Evolutionary conservation across 2,329 filamentous ascomycete species (phyloP), one percentile per base, ranked within the genome.

Genomic region (Lecanicillium sp.): DNA sequence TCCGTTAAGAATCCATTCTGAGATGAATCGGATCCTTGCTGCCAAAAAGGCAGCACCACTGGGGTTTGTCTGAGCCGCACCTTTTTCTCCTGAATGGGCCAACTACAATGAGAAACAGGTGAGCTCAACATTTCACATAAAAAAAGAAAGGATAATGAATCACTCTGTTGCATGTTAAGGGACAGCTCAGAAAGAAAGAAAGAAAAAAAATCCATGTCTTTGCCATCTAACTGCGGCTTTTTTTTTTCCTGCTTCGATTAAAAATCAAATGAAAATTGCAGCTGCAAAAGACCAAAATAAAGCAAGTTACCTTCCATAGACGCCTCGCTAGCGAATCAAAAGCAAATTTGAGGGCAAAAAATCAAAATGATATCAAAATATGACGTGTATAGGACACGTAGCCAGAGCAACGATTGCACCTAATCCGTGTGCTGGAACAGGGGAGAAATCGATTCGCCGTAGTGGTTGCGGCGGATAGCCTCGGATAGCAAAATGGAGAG

Each of bases 391-490:
- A 44, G 37, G 45, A 25, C 28, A 35, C 38, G 30, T 32, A 25
- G 22, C 11, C 22, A 13, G 18, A 18, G 25, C 28, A 33, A 20
- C 20, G 4, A 9, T n/a, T n/a, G n/a, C n/a, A 38, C 46, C 60
- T 64, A 76, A 57, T 81, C 71, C 48, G 75, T 74, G 49, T 82
- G 78, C 56, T 84, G 80, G 60, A 85, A 87, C 44, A 85, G 56
- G 25, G 68, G 69, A 45, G 72, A 77, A 54, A 86, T 83, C 47
- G 83, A 82, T 67, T 95, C 90, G 61, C 92, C 92, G 55, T 96
- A 92, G 61, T 98, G 90, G 58, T 96, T 96, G 53, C 92, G 80
- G 52, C 92, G 78, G 51, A 98, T 96, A 36, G 89, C 88, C 63
- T 98, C 92, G 4, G 88, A 78, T 29, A 98, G 70, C 37, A 98